phyloP scores from a whole-genome alignment of 2,329 filamentous ascomycete species.

The Xylaria sp. region DNA sequence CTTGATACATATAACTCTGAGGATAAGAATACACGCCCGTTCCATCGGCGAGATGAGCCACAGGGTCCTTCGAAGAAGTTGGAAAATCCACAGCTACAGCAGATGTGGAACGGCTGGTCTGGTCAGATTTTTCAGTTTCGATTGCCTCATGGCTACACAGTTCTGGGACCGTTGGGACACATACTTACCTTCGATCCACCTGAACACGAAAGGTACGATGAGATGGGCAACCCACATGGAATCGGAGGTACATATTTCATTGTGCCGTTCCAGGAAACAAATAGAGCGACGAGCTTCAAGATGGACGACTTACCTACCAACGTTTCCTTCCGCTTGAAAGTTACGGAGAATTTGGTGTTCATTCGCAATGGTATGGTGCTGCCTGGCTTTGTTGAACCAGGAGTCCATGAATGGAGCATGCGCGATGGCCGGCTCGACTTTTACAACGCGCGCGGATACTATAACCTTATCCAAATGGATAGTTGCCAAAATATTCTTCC shows the following conservation, averaged over 20 bases:
- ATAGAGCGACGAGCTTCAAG: background rate
- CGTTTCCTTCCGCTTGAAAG: slow-evolving; percentile 19
- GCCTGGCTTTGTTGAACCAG: slow-evolving; percentile 22
- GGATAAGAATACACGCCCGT: background rate
- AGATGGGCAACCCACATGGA: slow-evolving; percentile 15
- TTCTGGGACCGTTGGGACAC: slow-evolving; percentile 18
- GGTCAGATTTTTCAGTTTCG: slow-evolving; percentile 31
- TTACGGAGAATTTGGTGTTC: slow-evolving; percentile 13
- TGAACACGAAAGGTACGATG: slow-evolving; percentile 18
- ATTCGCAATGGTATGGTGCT: slow-evolving; percentile 26
- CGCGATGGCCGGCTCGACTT: slow-evolving; percentile 26
- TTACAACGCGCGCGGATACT: slow-evolving; percentile 20
- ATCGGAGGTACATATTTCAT: slow-evolving; percentile 26
- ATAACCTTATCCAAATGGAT: slow-evolving; percentile 5
- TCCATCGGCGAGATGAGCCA: slow-evolving; percentile 6
- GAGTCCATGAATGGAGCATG: slow-evolving; percentile 30
- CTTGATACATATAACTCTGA: background rate
- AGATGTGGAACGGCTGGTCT: slow-evolving; percentile 11
- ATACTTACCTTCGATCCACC: slow-evolving; percentile 27
- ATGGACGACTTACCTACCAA: slow-evolving; percentile 1
- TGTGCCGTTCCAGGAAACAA: background rate
- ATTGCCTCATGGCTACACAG: slow-evolving; percentile 12
- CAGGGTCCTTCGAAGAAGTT: slow-evolving; percentile 2
- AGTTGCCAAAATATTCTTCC: background rate
- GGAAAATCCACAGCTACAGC: slow-evolving; percentile 3